Conservation (phyloP, 225 moss, liverwort and hornwort genomes). For the Ulota crispa region DNA sequence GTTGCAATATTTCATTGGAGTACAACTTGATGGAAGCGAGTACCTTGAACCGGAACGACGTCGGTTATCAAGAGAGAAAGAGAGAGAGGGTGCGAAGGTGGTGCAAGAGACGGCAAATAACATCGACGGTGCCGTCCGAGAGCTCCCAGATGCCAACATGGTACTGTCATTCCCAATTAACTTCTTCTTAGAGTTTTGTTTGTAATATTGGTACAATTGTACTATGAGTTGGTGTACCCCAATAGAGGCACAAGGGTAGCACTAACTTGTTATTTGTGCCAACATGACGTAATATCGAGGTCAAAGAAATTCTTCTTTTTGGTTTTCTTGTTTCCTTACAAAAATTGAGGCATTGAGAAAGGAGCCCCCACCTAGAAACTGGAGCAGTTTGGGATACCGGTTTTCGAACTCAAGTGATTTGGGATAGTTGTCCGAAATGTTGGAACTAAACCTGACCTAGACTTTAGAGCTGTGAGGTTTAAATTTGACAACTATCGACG, state of each 20-base stretch:
- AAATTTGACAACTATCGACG: neutral
- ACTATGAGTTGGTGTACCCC: neutral
- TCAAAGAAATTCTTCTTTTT: neutral
- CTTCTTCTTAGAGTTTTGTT: neutral
- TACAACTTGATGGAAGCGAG: conserved; percentile 92
- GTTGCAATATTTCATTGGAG: conserved; percentile 95
- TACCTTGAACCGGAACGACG: conserved; percentile 68
- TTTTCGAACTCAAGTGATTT: too few species aligned
- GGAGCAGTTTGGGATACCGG: neutral
- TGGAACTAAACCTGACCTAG: neutral
- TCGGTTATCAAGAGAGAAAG: conserved; percentile 67
- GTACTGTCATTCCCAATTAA: conserved; percentile 19
- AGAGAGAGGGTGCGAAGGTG: conserved; percentile 73
- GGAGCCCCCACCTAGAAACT: neutral
- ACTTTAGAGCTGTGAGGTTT: neutral
- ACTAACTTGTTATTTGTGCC: neutral
- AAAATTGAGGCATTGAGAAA: neutral
- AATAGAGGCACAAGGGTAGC: neutral
- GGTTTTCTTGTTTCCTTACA: neutral
- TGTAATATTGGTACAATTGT: neutral
- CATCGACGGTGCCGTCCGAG: conserved; percentile 82
- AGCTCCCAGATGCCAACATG: conserved; percentile 94
- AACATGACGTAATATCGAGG: neutral
- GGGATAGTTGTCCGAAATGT: neutral
- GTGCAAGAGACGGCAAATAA: conserved; percentile 80